A percentile compares a stretch with the other conserved stretches of the same genome.
Conservation (phyloP, 352 stramenopile species). For the Discostella stelligera region DNA sequence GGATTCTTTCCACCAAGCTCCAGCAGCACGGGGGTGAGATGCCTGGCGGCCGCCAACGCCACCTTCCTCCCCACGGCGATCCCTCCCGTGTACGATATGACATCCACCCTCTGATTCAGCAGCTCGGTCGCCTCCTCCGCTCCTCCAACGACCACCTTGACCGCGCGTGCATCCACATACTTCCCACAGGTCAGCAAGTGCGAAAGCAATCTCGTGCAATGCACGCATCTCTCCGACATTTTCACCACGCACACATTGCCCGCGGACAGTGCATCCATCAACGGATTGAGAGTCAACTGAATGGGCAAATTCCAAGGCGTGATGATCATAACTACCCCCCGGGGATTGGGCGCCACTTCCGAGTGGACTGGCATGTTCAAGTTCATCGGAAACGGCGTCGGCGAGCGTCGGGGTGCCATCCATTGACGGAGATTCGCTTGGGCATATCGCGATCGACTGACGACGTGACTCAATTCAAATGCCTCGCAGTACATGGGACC, state of each 20-base stretch:
- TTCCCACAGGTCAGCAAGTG: constrained; percentile 53
- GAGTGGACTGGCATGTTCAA: constrained; percentile 31
- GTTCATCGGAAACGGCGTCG: constrained; percentile 29
- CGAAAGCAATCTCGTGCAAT: constrained; percentile 75
- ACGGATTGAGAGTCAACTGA: constrained; percentile 74
- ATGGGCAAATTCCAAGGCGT: constrained; percentile 71
- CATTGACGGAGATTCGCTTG: constrained; percentile 45
- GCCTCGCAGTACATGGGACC: constrained; percentile 36
- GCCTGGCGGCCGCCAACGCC: constrained; percentile 87
- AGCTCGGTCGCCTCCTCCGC: constrained; percentile 85
- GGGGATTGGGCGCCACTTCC: constrained; percentile 18
- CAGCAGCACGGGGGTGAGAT: constrained; percentile 90
- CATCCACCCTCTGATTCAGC: constrained; percentile 74
- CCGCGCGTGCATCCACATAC: constrained; percentile 79
- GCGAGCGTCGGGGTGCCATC: constrained; percentile 39
- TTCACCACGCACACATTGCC: constrained; percentile 94
- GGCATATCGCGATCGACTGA: constrained; percentile 38
- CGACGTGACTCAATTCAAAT: constrained; percentile 45
- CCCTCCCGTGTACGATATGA: constrained; percentile 85
- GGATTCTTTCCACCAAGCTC: constrained; percentile 89
- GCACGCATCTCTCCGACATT: constrained; percentile 86
- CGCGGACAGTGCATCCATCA: constrained; percentile 81
- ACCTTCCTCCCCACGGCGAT: constrained; percentile 85
- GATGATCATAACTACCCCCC: constrained; percentile 54
- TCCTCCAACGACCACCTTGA: constrained; percentile 86